phyloP scores from a whole-genome alignment of 2,329 filamentous ascomycete species.

The Colletotrichum sp. region DNA sequence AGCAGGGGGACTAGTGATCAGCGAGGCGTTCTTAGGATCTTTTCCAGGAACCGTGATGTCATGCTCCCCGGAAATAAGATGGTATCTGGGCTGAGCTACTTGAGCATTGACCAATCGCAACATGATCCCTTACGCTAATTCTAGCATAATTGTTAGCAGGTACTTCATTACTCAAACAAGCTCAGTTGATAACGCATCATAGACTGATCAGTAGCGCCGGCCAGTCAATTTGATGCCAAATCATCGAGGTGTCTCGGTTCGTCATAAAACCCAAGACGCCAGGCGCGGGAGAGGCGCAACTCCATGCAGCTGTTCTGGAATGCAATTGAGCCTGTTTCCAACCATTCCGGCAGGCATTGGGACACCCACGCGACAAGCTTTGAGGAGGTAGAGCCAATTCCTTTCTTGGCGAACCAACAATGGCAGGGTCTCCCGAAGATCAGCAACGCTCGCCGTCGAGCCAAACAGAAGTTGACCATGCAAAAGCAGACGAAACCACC shows the following conservation, averaged over 20 bases:
- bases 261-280: conserved; percentile 4
- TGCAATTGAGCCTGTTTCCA: neutral
- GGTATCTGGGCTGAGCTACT: too few species aligned
- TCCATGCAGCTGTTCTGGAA: neutral
- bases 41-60: neutral
- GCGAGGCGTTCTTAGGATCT: neutral
- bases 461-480: neutral
- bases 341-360: neutral
- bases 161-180: neutral
- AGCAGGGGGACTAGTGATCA: neutral
- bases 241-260: neutral
- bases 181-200: neutral
- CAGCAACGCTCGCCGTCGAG: neutral
- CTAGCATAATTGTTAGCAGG: neutral
- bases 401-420: neutral
- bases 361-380: neutral
- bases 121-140: too few species aligned
- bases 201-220: neutral
- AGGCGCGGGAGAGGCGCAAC: neutral
- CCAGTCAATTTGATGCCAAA: neutral
- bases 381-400: neutral
- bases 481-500: neutral
- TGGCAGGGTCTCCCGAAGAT: neutral
- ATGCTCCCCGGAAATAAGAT: neutral
- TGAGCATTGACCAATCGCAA: neutral